Percentiles rank a stretch among this genome's conserved stretches.
Conservation (phyloP, 805 yeast species). For the Cyberlindnera maritima region DNA sequence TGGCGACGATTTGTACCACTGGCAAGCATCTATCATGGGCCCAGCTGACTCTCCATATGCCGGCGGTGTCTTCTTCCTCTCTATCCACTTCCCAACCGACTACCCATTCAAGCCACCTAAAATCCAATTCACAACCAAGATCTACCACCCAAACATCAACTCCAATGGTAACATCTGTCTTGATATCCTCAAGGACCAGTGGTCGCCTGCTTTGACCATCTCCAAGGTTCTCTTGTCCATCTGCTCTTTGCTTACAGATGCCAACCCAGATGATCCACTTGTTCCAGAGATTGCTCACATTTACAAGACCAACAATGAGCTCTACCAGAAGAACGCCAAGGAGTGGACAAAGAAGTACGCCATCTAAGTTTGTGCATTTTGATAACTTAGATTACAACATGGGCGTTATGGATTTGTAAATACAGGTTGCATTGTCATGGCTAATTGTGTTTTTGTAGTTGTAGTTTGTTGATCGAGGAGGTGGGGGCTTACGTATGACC, state of each 20-base stretch:
- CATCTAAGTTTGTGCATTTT: slow-evolving; percentile 36
- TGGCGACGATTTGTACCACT: slow-evolving; percentile 95
- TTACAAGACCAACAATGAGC: slow-evolving; percentile 89
- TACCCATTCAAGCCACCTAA: slow-evolving; percentile 99
- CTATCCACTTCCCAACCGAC: slow-evolving; percentile 98
- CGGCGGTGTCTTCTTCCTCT: slow-evolving; percentile 93
- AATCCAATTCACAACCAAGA: slow-evolving; percentile 87
- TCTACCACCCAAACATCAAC: slow-evolving; percentile 96
- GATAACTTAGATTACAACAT: not conserved
- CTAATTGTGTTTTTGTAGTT: not conserved
- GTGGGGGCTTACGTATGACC: too few species aligned
- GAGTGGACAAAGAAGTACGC: slow-evolving; percentile 99
- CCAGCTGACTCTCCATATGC: slow-evolving; percentile 91
- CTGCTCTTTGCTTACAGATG: slow-evolving; percentile 94
- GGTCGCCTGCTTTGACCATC: slow-evolving; percentile 98
- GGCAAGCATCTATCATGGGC: slow-evolving; percentile 99
- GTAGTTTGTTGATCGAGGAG: not conserved
- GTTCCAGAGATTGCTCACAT: slow-evolving; percentile 98
- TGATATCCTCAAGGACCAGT: slow-evolving; percentile 94
- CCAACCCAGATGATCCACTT: slow-evolving; percentile 98
- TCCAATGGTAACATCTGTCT: slow-evolving; percentile 94
- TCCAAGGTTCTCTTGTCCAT: slow-evolving; percentile 93
- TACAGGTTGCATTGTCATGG: slow-evolving; percentile 18
- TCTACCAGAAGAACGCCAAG: slow-evolving; percentile 94
- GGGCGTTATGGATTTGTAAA: slow-evolving; percentile 14